These are phyloP conservation scores for Blastomyces silverae DNA, from an alignment of 2,329 filamentous ascomycete species.

Conservation along the genomic window DNA sequence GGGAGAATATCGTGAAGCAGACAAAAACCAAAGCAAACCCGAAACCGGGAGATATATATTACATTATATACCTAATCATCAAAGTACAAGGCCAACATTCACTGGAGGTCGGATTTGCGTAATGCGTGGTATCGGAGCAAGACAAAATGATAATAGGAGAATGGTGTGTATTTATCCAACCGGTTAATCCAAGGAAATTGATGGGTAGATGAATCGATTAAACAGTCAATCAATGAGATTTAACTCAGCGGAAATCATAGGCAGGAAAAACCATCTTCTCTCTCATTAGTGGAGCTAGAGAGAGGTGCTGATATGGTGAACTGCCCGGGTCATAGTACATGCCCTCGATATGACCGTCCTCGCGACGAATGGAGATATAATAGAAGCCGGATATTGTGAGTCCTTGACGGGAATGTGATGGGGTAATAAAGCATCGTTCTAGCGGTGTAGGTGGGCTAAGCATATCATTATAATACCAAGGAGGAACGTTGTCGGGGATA, in stretches of 20 bases:
- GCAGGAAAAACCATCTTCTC: conserved; percentile 39
- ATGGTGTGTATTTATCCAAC: neutral
- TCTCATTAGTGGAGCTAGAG: conserved; percentile 36
- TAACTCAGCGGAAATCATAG: conserved; percentile 37
- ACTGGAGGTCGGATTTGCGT: neutral
- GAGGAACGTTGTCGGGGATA: neutral
- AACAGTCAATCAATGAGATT: neutral
- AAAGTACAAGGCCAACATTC: neutral
- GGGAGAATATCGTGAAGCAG: neutral
- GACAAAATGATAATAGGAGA: neutral
- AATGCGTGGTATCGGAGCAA: neutral
- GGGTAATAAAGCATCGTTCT: conserved; percentile 47
- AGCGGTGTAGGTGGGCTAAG: conserved; percentile 7
- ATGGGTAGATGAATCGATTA: neutral
- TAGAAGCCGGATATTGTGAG: conserved; percentile 48
- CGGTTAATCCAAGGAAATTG: neutral
- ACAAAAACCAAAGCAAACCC: neutral
- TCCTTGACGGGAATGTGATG: conserved; percentile 41
- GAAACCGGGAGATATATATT: neutral
- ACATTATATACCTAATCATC: neutral
- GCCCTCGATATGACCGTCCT: conserved; percentile 43
- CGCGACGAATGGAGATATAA: conserved; percentile 44
- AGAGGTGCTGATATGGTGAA: conserved; percentile 45
- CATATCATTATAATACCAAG: neutral
- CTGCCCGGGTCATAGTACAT: conserved; percentile 47